A percentile compares a stretch with the other conserved stretches of the same genome.
Evolutionary conservation across 1,139 yeast species (phyloP).

Genomic region (Meyerozyma elateridarum): DNA sequence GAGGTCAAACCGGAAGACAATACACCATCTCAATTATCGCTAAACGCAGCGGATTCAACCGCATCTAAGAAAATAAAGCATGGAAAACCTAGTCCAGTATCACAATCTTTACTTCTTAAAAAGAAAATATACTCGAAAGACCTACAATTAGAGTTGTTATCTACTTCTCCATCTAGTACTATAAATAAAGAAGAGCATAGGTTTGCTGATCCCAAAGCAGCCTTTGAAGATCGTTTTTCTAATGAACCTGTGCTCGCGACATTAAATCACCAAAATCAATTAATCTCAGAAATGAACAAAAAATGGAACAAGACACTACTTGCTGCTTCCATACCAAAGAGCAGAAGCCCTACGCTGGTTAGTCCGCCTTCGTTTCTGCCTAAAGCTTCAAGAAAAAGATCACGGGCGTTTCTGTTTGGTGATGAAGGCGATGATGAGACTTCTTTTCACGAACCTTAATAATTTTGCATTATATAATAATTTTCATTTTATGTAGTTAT

Average conservation of each 20-base stretch:
- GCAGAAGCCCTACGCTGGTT: background rate
- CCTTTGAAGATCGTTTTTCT: constrained; percentile 2
- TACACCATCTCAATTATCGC: constrained; percentile 22
- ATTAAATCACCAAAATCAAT: constrained; percentile 27
- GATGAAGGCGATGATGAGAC: constrained; percentile 14
- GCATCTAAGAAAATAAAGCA: constrained; percentile 9
- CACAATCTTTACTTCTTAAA: constrained; percentile 24
- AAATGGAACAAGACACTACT: constrained; percentile 28
- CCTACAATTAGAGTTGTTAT: constrained; percentile 31
- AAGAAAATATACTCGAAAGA: constrained; percentile 37
- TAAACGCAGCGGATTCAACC: constrained; percentile 6
- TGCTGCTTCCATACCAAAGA: constrained; percentile 8
- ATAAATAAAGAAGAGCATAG: constrained; percentile 1
- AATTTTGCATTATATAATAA: constrained; percentile 1
- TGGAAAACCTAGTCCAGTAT: constrained; percentile 12
- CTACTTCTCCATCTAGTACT: constrained; percentile 11
- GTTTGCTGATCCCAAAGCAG: constrained; percentile 1
- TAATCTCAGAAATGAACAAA: constrained; percentile 31
- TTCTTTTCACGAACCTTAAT: constrained; percentile 8
- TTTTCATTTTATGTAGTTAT: constrained; percentile 5
- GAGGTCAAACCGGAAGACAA: constrained; percentile 12
- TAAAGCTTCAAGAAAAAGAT: constrained; percentile 15
- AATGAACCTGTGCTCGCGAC: constrained; percentile 13
- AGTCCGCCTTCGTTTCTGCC: background rate
- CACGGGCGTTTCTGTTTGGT: constrained; percentile 19